These are phyloP conservation scores for Hepatocystis sp. DNA, from an alignment of 169 alveolate genomes.

Conservation along the genomic window DNA sequence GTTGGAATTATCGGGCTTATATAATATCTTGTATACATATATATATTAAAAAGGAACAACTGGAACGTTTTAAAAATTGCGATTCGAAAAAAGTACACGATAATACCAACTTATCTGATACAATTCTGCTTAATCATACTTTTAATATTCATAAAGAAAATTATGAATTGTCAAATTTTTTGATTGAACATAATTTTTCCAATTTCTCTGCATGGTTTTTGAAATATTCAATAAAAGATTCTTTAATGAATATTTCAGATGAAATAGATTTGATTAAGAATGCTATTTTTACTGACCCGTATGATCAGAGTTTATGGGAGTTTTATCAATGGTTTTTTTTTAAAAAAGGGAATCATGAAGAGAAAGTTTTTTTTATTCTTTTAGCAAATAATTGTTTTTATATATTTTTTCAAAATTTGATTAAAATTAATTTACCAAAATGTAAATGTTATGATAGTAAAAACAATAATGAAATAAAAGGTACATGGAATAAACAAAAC, in stretches of 20 bases:
- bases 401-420: constrained; percentile 42
- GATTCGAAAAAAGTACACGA: background rate
- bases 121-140: no score
- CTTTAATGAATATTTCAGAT: constrained; percentile 18
- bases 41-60: background rate
- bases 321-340: constrained; percentile 73
- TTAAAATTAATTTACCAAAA: constrained; percentile 31
- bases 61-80: background rate
- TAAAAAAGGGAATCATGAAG: constrained; percentile 58
- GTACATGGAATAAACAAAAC: constrained; percentile 49
- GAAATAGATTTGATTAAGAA: constrained; percentile 52
- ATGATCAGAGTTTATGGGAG: constrained; percentile 75
- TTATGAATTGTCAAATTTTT: constrained; percentile 40
- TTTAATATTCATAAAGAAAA: constrained; percentile 32
- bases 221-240: constrained; percentile 45
- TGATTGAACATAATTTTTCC: constrained; percentile 63
- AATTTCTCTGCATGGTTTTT: constrained; percentile 74
- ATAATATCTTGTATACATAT: constrained; percentile 56
- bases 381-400: constrained; percentile 39
- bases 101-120: background rate
- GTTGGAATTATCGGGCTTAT: constrained; percentile 72
- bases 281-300: constrained; percentile 73
- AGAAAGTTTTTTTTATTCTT: constrained; percentile 34
- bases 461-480: constrained; percentile 23
- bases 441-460: constrained; percentile 46